Evolutionary conservation across 2,329 filamentous ascomycete genomes (phyloP).

Genomic region (Colletotrichum tropicicola): DNA sequence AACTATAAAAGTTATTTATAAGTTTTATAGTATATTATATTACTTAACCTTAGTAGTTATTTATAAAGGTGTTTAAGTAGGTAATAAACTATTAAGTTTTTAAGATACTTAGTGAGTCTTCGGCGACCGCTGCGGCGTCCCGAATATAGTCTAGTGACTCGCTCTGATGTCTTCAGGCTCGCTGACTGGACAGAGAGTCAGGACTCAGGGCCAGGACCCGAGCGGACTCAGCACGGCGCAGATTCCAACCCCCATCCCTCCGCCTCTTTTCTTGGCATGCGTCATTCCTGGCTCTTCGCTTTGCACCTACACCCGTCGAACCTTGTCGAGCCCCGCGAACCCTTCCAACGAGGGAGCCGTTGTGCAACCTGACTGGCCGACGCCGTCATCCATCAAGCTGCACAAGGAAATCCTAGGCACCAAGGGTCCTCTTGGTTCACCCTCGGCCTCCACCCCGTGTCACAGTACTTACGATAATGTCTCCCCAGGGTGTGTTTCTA

Average conservation of each 20-base stretch:
- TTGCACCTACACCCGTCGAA: slow-evolving; percentile 1
- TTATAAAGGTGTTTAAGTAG: too few relatives aligned
- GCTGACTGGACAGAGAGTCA: slow-evolving; percentile 19
- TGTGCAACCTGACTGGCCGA: not conserved
- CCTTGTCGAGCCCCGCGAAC: slow-evolving; percentile 14
- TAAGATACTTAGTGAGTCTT: too few relatives aligned
- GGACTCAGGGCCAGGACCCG: not conserved
- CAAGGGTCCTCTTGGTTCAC: slow-evolving; percentile 20
- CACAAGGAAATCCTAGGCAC: slow-evolving; percentile 13
- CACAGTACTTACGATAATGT: slow-evolving; percentile 1
- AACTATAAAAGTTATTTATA: too few relatives aligned
- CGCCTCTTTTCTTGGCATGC: slow-evolving; percentile 10
- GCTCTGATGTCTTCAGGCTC: not conserved
- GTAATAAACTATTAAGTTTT: too few relatives aligned
- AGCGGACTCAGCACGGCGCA: not conserved
- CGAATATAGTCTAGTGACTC: too few relatives aligned
- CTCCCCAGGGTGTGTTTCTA: slow-evolving; percentile 4
- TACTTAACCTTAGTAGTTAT: too few relatives aligned
- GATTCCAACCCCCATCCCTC: not conserved
- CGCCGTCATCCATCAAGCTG: not conserved
- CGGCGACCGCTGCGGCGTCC: too few relatives aligned
- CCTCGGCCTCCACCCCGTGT: not conserved
- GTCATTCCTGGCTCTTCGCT: slow-evolving; percentile 7
- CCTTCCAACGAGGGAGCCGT: not conserved
- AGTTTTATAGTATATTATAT: too few relatives aligned